phyloP scores from a whole-genome alignment of 2,329 filamentous ascomycete species.

The Ophiostoma ulmi region DNA sequence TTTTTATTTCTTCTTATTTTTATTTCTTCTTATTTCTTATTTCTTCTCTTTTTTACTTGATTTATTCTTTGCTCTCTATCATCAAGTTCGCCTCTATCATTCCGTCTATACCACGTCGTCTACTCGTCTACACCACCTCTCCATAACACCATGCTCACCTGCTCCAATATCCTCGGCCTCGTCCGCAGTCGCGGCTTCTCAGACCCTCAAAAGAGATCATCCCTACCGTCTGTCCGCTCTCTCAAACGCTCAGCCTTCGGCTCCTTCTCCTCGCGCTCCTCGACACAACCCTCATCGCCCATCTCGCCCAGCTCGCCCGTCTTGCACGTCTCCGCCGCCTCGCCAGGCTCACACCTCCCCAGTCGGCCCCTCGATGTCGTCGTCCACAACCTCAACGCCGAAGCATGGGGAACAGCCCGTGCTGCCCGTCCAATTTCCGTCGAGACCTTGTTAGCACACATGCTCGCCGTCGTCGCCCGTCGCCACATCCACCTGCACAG shows the following conservation, averaged over 20 bases:
- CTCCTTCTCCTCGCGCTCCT: slow-evolving; percentile 5
- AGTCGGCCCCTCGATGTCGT: slow-evolving; percentile 19
- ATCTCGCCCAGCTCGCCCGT: not conserved
- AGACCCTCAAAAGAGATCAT: not conserved
- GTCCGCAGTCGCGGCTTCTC: not conserved
- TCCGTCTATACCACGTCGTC: not conserved
- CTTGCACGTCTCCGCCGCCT: not conserved
- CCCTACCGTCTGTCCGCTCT: not conserved
- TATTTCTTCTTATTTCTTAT: not conserved
- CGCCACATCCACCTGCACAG: slow-evolving; percentile 17
- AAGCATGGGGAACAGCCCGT: slow-evolving; percentile 18
- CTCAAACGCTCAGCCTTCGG: not conserved
- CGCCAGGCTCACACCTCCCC: not conserved
- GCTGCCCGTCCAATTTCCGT: slow-evolving; percentile 14
- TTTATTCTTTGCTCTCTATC: not conserved
- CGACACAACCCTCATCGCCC: not conserved
- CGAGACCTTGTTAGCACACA: slow-evolving; percentile 18
- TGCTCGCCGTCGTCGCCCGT: slow-evolving; percentile 14
- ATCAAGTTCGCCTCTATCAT: not conserved
- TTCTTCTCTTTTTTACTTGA: not conserved
- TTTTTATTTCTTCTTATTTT: not conserved
- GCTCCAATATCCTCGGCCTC: slow-evolving; percentile 3
- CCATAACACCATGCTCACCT: slow-evolving; percentile 9
- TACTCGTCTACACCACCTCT: not conserved
- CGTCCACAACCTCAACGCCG: slow-evolving; percentile 21